Percentiles rank a stretch among this genome's conserved stretches.
Conservation (phyloP, 2,329 filamentous ascomycete genomes). For the Alternaria sp. region DNA sequence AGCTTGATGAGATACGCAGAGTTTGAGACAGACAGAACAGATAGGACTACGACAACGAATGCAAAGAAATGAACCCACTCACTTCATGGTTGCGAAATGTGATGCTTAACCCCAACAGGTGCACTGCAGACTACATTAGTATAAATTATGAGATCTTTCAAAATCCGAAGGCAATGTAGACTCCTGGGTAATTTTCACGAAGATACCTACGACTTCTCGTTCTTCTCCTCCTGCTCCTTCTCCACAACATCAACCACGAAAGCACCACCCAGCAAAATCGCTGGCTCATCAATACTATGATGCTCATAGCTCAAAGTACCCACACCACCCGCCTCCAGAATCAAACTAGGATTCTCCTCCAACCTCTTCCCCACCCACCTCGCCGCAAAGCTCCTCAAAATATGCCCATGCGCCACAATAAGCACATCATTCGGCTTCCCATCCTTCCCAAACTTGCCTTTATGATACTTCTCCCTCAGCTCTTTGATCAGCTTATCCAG, state of each 20-base stretch:
- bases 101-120: no score
- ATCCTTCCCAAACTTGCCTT: conserved; percentile 59
- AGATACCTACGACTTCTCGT: conserved; percentile 5
- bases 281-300: conserved; percentile 57
- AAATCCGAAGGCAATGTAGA: background rate
- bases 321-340: conserved; percentile 72
- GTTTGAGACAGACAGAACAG: background rate
- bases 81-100: no score
- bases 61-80: background rate
- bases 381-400: conserved; percentile 85
- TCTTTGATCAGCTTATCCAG: conserved; percentile 78
- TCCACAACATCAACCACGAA: conserved; percentile 59
- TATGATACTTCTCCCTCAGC: conserved; percentile 64
- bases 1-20: background rate
- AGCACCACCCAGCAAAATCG: conserved; percentile 58
- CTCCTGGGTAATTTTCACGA: background rate
- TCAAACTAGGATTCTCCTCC: conserved; percentile 75
- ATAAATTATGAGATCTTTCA: background rate
- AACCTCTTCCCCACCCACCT: conserved; percentile 80
- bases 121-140: background rate
- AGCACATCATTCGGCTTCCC: conserved; percentile 72
- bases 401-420: conserved; percentile 89
- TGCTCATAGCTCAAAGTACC: conserved; percentile 61
- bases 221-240: conserved; percentile 40
- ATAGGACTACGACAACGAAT: background rate